Evolutionary conservation across 148 eudicot genomes (phyloP).

Genomic region (Diospyros lotus): DNA sequence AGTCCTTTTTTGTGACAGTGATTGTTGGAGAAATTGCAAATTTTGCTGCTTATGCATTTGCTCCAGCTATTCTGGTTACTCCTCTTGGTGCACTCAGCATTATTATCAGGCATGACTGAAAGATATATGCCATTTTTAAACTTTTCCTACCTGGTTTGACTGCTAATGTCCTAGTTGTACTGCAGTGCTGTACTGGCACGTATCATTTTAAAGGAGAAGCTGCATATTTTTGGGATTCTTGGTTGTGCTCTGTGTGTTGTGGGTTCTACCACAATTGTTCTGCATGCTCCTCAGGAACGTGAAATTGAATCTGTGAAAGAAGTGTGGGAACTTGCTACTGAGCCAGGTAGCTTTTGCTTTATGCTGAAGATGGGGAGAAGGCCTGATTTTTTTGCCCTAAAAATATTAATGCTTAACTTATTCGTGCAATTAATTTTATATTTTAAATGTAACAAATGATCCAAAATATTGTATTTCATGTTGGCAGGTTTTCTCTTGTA

Average conservation of each 20-base stretch:
- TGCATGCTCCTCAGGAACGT: constrained; percentile 83
- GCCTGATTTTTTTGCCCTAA: too few relatives aligned
- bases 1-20: constrained; percentile 48
- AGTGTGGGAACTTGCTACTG: constrained; percentile 82
- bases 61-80: constrained; percentile 84
- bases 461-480: constrained; percentile 3
- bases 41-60: constrained; percentile 90
- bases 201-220: constrained; percentile 61
- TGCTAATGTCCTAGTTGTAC: constrained; percentile 22
- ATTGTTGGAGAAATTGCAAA: constrained; percentile 80
- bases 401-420: too few relatives aligned
- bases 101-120: constrained; percentile 52
- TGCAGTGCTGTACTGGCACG: constrained; percentile 81
- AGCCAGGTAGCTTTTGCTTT: constrained; percentile 49
- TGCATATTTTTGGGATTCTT: constrained; percentile 70
- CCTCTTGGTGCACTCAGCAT: constrained; percentile 91
- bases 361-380: too few relatives aligned
- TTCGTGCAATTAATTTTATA: background rate
- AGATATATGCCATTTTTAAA: background rate
- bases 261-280: constrained; percentile 76
- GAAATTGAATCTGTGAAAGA: constrained; percentile 68
- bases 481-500: constrained; percentile 69
- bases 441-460: background rate
- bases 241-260: constrained; percentile 84
- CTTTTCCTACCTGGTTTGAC: constrained; percentile 12